Percentiles rank a stretch among this genome's conserved stretches.
phyloP scores from a whole-genome alignment of 2,329 filamentous ascomycete genomes.

The Albifimbria verrucaria region DNA sequence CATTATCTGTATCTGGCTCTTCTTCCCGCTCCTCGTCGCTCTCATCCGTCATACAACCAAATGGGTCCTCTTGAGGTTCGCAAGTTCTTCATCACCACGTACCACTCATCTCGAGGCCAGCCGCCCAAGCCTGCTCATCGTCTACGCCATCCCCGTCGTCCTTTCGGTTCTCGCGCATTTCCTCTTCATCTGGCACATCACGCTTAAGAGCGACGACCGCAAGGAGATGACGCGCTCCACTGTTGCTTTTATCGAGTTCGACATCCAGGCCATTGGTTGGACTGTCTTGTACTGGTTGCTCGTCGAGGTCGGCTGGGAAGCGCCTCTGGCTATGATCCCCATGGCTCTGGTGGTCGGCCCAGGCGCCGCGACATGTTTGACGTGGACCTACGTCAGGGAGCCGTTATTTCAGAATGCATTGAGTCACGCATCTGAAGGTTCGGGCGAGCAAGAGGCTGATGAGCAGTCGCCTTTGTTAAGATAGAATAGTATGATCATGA shows the following conservation, averaged over 20 bases:
- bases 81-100: conserved; percentile 21
- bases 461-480: conserved; percentile 32
- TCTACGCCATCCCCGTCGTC: conserved; percentile 43
- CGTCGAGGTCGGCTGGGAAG: conserved; percentile 45
- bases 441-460: conserved; percentile 10
- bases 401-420: background rate
- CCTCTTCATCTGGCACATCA: conserved; percentile 37
- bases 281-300: conserved; percentile 53
- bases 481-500: background rate
- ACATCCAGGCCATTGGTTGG: conserved; percentile 40
- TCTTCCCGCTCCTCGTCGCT: conserved; percentile 49
- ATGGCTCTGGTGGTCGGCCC: conserved; percentile 31
- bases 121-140: conserved; percentile 30
- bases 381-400: conserved; percentile 21
- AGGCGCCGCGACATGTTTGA: conserved; percentile 33
- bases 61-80: conserved; percentile 16
- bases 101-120: conserved; percentile 42
- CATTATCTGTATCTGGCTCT: conserved; percentile 44
- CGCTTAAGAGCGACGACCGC: conserved; percentile 37
- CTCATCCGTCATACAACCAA: conserved; percentile 36
- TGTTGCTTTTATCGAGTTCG: conserved; percentile 43
- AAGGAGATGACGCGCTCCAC: conserved; percentile 47
- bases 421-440: conserved; percentile 10
- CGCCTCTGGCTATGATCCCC: conserved; percentile 27
- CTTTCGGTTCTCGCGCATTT: conserved; percentile 41